Percentiles rank a stretch among this genome's conserved stretches.
phyloP scores from a whole-genome alignment of 1,284 basidiomycete species.

The Ganoderma sp. region DNA sequence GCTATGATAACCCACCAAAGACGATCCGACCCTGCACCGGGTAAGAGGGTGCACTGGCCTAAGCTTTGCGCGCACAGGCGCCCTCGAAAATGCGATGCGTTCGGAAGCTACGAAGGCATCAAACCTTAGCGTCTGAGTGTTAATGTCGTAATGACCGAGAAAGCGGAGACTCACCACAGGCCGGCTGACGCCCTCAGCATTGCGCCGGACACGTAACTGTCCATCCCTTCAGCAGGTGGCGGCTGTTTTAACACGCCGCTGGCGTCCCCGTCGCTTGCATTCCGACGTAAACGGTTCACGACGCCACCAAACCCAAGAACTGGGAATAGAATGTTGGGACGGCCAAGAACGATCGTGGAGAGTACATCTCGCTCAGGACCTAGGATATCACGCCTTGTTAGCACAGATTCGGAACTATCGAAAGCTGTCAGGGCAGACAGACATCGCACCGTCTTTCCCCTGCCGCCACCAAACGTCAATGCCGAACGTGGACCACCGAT shows the following conservation, averaged over 20 bases:
- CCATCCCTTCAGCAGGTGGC: neutral
- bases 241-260: slow-evolving; percentile 5
- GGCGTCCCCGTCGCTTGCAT: neutral
- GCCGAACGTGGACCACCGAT: neutral
- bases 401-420: neutral
- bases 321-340: neutral
- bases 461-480: neutral
- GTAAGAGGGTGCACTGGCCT: neutral
- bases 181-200: neutral
- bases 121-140: neutral
- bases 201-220: slow-evolving; percentile 3
- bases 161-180: slow-evolving; percentile 7
- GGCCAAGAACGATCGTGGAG: neutral
- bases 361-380: neutral
- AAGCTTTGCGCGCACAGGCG: neutral
- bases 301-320: slow-evolving; percentile 1
- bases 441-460: neutral
- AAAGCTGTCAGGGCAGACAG: neutral
- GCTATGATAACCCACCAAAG: neutral
- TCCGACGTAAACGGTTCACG: neutral
- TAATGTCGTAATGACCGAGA: neutral
- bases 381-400: neutral
- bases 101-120: slow-evolving; percentile 3
- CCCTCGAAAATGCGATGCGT: neutral
- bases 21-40: neutral